Evolutionary conservation across 2,329 filamentous ascomycete species (phyloP).

Genomic region (Blastomyces percursus): DNA sequence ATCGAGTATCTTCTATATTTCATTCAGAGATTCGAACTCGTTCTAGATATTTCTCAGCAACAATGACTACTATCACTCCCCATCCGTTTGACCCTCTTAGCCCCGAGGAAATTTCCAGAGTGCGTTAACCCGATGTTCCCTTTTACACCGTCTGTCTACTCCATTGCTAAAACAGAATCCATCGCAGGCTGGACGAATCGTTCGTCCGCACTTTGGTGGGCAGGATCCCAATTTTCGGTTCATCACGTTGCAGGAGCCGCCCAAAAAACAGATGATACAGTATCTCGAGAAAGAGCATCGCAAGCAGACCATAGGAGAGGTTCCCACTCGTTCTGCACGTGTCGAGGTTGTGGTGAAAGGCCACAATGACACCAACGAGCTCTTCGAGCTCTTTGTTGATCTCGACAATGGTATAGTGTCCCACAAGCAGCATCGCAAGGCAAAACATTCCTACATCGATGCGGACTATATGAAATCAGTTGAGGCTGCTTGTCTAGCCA

Average conservation of each 20-base stretch:
- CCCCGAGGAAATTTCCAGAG: conserved; percentile 9
- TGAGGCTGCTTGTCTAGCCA: conserved; percentile 38
- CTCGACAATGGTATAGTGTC: conserved; percentile 17
- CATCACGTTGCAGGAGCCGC: conserved; percentile 42
- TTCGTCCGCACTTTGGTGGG: not conserved
- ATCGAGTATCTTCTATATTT: not conserved
- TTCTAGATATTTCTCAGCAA: not conserved
- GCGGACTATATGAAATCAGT: conserved; percentile 40
- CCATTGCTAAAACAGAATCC: not conserved
- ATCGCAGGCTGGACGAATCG: not conserved
- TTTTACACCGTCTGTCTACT: not conserved
- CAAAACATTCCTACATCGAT: conserved; percentile 41
- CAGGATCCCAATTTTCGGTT: conserved; percentile 33
- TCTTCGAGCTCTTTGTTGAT: conserved; percentile 19
- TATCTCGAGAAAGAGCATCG: conserved; percentile 37
- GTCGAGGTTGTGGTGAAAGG: conserved; percentile 32
- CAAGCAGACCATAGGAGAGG: conserved; percentile 16
- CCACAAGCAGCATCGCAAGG: conserved; percentile 26
- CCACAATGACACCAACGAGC: not conserved
- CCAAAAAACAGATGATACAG: conserved; percentile 37
- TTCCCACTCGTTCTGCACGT: conserved; percentile 17
- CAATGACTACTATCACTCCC: not conserved
- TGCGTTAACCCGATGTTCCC: not conserved
- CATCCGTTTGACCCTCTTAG: conserved; percentile 11
- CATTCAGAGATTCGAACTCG: not conserved